Percentiles rank a stretch among this genome's conserved stretches.
phyloP scores from a whole-genome alignment of 2,329 filamentous ascomycete species.

The Capronia epimyces region DNA sequence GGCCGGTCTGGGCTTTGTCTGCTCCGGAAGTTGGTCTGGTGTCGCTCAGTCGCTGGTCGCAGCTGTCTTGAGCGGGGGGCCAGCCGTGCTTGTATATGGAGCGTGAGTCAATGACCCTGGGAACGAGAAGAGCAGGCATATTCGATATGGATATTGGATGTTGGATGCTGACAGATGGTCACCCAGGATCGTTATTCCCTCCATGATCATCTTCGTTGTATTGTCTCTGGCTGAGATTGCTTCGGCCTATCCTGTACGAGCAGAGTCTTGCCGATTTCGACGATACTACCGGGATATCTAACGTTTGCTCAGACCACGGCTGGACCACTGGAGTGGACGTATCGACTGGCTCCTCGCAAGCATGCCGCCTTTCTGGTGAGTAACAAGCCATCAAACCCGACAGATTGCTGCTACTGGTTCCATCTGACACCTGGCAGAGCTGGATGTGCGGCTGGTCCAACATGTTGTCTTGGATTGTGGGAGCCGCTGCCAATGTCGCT shows the following conservation, averaged over 20 bases:
- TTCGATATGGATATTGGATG: too few relatives aligned
- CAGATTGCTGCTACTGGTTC: too few relatives aligned
- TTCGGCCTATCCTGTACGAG: slow-evolving; percentile 1
- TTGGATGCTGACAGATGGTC: too few relatives aligned
- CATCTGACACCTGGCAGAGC: background rate
- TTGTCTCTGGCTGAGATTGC: slow-evolving; percentile 1
- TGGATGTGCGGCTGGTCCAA: slow-evolving; percentile 1
- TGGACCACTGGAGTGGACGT: background rate
- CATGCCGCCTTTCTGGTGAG: background rate
- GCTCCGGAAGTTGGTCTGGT: background rate
- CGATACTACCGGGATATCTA: too few relatives aligned
- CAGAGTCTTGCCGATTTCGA: too few relatives aligned
- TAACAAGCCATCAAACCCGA: too few relatives aligned
- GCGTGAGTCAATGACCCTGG: background rate
- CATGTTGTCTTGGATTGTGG: slow-evolving; percentile 2
- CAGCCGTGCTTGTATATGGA: background rate
- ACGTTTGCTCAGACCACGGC: background rate
- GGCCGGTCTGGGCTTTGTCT: slow-evolving; percentile 3
- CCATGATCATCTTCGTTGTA: background rate
- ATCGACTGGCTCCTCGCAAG: background rate
- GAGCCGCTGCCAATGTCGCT: background rate
- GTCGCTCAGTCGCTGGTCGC: background rate
- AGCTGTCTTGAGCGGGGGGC: background rate
- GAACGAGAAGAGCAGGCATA: too few relatives aligned
- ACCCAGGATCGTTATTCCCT: background rate